A percentile compares a stretch with the other conserved stretches of the same genome.
phyloP scores from a whole-genome alignment of 2,329 filamentous ascomycete genomes.

The Thermomyces lanuginosus region DNA sequence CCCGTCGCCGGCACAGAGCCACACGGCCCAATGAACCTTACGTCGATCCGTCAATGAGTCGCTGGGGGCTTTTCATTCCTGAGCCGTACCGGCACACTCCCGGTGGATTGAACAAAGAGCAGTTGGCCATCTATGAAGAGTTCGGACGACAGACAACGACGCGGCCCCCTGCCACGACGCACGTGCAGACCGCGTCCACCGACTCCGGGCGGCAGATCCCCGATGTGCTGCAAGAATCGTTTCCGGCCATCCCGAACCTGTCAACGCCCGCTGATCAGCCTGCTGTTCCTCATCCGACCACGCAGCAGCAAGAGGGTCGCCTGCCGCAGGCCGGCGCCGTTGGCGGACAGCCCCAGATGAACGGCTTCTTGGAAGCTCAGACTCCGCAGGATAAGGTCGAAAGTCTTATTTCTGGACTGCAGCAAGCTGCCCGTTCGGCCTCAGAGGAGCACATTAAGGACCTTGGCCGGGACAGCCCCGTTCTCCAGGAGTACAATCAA shows the following conservation, averaged over 20 bases:
- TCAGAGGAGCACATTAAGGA: conserved; percentile 43
- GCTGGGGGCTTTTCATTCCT: conserved; percentile 87
- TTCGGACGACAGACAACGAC: conserved; percentile 84
- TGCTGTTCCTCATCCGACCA: conserved; percentile 41
- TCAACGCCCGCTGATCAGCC: conserved; percentile 47
- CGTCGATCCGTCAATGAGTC: conserved; percentile 62
- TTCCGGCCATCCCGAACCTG: conserved; percentile 42
- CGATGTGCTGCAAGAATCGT: conserved; percentile 46
- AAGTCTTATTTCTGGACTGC: conserved; percentile 40
- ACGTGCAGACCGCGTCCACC: conserved; percentile 39
- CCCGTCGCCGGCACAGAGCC: conserved; percentile 57
- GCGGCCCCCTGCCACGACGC: conserved; percentile 42
- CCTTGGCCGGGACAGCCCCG: conserved; percentile 36
- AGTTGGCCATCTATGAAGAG: conserved; percentile 91
- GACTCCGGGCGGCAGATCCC: conserved; percentile 45
- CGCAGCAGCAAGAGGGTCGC: conserved; percentile 34
- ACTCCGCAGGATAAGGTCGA: conserved; percentile 38
- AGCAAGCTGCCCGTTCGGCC: conserved; percentile 39
- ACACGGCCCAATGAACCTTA: conserved; percentile 70
- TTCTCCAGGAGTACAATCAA: conserved; percentile 43
- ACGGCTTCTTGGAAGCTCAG: conserved; percentile 43
- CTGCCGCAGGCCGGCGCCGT: conserved; percentile 23
- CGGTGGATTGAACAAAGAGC: conserved; percentile 70
- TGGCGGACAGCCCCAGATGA: conserved; percentile 34
- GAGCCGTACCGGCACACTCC: conserved; percentile 81